A percentile compares a stretch with the other conserved stretches of the same genome.
Conservation (phyloP, 495 filamentous ascomycete genomes). For the Penicillium cosmopolitanum region DNA sequence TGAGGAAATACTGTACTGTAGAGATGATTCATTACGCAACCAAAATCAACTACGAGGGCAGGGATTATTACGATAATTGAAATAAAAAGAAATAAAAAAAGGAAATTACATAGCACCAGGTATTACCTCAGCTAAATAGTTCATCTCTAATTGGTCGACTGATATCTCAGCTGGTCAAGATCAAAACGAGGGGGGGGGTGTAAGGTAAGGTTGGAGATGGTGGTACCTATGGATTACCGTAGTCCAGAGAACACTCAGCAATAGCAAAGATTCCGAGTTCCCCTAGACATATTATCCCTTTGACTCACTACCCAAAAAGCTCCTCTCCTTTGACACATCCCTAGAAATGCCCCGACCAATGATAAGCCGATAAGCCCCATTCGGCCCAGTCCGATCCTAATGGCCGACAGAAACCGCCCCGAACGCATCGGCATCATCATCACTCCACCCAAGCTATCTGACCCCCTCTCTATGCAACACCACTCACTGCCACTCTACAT, state of each 20-base stretch:
- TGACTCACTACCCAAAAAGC: too few relatives aligned
- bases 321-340: background rate
- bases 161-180: background rate
- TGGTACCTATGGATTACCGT: background rate
- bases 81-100: too few relatives aligned
- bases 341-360: conserved; percentile 13
- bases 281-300: too few relatives aligned
- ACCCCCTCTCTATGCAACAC: conserved; percentile 6
- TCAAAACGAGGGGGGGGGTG: background rate
- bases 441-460: conserved; percentile 10
- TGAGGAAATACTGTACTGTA: too few relatives aligned
- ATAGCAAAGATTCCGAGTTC: too few relatives aligned
- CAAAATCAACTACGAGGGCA: too few relatives aligned
- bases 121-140: background rate
- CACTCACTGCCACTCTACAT: background rate
- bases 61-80: too few relatives aligned
- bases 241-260: too few relatives aligned
- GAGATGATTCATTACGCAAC: too few relatives aligned
- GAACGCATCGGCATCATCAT: conserved; percentile 22
- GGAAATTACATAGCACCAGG: background rate
- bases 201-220: background rate
- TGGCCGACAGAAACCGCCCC: conserved; percentile 32
- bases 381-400: conserved; percentile 26
- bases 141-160: background rate
- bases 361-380: conserved; percentile 32